Evolutionary conservation across 2,329 filamentous ascomycete genomes (phyloP).

Genomic region (Exserohilum rostratum): DNA sequence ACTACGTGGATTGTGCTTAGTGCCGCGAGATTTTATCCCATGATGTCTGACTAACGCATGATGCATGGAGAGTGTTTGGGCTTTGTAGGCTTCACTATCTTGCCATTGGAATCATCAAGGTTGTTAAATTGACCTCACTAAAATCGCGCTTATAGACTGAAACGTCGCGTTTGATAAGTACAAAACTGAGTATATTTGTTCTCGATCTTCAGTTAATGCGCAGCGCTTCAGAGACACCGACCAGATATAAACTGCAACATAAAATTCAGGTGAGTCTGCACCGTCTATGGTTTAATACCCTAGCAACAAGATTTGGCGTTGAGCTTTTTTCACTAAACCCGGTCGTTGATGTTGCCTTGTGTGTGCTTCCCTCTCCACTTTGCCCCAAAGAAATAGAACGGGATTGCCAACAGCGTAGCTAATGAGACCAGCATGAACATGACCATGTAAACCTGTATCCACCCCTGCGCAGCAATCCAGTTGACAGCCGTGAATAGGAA

Average conservation of each 20-base stretch:
- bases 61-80: too few species aligned
- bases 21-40: too few species aligned
- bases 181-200: neutral
- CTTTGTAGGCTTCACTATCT: neutral
- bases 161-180: neutral
- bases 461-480: constrained; percentile 6
- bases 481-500: constrained; percentile 8
- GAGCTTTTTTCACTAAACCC: neutral
- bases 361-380: constrained; percentile 1
- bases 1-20: too few species aligned
- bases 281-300: neutral
- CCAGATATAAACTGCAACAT: neutral
- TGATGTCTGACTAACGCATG: too few species aligned
- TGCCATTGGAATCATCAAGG: neutral
- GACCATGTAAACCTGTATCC: constrained; percentile 13
- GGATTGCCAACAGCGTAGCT: constrained; percentile 1
- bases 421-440: constrained; percentile 12
- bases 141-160: too few species aligned
- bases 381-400: constrained; percentile 10
- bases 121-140: too few species aligned
- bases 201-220: neutral
- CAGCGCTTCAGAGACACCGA: too few species aligned
- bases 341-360: neutral
- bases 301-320: neutral
- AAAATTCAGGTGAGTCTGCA: neutral